phyloP scores from a whole-genome alignment of 1,284 basidiomycete genomes.

The Tilletia walkeri region DNA sequence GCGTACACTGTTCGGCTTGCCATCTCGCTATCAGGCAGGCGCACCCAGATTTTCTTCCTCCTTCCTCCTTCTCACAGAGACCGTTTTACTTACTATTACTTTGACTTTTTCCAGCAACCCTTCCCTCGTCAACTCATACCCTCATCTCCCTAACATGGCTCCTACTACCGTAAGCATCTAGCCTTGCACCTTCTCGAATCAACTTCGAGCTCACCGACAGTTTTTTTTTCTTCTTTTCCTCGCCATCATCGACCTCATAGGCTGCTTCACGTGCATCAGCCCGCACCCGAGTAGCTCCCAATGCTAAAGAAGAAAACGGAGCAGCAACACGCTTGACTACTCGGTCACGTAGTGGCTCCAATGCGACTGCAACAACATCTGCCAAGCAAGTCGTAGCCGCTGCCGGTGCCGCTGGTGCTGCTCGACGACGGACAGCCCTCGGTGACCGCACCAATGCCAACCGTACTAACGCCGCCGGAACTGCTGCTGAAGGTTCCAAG shows the following conservation, averaged over 20 bases:
- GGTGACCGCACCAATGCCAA: constrained; percentile 14
- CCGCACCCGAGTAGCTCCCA: neutral
- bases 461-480: neutral
- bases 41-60: too few relatives aligned
- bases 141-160: neutral
- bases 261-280: constrained; percentile 3
- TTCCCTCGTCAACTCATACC: too few relatives aligned
- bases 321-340: constrained; percentile 2
- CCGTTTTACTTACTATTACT: too few relatives aligned
- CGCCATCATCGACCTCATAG: neutral
- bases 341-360: constrained; percentile 15
- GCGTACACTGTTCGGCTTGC: too few relatives aligned
- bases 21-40: too few relatives aligned
- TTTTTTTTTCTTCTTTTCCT: neutral
- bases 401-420: neutral
- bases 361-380: neutral
- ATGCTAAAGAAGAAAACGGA: constrained; percentile 9
- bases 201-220: neutral
- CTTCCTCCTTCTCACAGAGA: too few relatives aligned
- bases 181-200: neutral
- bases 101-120: too few relatives aligned
- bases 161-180: neutral
- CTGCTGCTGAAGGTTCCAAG: constrained; percentile 13
- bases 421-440: constrained; percentile 5
- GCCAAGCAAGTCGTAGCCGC: neutral